Conservation (phyloP, 768 basidiomycete genomes). For the Pulveroboletus ravenelii region DNA sequence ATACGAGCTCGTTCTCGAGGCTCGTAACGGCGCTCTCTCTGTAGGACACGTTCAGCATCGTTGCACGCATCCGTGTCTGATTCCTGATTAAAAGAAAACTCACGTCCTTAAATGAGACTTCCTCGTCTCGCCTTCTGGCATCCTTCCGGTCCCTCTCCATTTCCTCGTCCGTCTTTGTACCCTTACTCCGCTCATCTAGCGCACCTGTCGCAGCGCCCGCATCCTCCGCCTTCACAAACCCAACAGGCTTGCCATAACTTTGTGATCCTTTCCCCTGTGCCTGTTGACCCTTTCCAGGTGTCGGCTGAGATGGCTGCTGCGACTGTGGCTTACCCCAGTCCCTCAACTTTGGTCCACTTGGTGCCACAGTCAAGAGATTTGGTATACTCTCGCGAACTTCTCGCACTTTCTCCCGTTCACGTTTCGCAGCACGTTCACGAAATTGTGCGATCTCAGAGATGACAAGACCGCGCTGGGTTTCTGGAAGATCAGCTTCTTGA, state of each 20-base stretch:
- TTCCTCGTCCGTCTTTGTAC: conserved; percentile 79
- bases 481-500: conserved; percentile 94
- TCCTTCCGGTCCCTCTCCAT: conserved; percentile 80
- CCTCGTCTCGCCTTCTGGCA: conserved; percentile 70
- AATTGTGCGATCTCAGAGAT: conserved; percentile 97
- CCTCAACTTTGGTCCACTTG: conserved; percentile 71
- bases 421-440: conserved; percentile 87
- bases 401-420: conserved; percentile 83
- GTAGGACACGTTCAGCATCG: conserved; percentile 2
- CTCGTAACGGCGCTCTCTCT: conserved; percentile 95
- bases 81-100: conserved; percentile 31
- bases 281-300: conserved; percentile 38
- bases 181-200: conserved; percentile 34
- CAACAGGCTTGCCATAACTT: conserved; percentile 72
- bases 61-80: not conserved
- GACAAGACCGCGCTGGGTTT: conserved; percentile 86
- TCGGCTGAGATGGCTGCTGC: conserved; percentile 34
- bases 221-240: conserved; percentile 74
- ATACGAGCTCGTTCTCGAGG: conserved; percentile 82
- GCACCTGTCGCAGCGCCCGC: conserved; percentile 34
- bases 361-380: conserved; percentile 37
- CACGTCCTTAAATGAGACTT: conserved; percentile 82
- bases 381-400: conserved; percentile 64
- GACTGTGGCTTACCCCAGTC: conserved; percentile 67
- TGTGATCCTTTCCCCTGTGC: conserved; percentile 67